Conservation (phyloP, 139 green algal genomes). For the Coelastrella sp. region DNA sequence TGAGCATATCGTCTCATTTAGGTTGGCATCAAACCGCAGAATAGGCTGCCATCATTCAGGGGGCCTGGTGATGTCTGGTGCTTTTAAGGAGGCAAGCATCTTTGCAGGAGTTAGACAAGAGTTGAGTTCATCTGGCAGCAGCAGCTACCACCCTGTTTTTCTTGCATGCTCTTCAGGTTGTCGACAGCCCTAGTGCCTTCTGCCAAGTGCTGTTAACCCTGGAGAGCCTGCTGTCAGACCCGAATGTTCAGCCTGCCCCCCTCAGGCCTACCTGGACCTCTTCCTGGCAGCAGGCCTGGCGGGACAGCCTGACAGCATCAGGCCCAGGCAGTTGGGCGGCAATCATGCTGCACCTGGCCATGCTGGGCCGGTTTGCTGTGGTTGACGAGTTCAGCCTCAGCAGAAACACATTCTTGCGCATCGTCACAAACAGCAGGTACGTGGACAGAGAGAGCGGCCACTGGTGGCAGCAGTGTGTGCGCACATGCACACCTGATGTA, state of each 20-base stretch:
- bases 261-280: not conserved
- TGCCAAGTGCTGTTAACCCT: not conserved
- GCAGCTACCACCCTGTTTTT: not conserved
- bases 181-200: not conserved
- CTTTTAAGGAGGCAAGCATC: no score
- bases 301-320: slow-evolving; percentile 40
- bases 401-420: slow-evolving; percentile 64
- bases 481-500: no score
- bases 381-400: slow-evolving; percentile 54
- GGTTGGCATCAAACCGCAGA: no score
- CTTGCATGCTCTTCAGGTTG: not conserved
- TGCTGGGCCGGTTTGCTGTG: slow-evolving; percentile 62
- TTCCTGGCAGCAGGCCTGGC: slow-evolving; percentile 64
- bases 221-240: not conserved
- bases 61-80: no score
- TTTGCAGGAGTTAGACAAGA: no score
- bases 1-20: no score
- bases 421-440: slow-evolving; percentile 50
- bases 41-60: no score
- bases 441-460: not conserved
- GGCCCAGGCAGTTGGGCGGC: slow-evolving; percentile 47
- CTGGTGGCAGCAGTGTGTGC: no score
- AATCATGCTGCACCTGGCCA: slow-evolving; percentile 54
- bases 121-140: not conserved
- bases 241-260: not conserved